phyloP scores from a whole-genome alignment of 2,329 filamentous ascomycete species.

The Xylariaceae sp. region DNA sequence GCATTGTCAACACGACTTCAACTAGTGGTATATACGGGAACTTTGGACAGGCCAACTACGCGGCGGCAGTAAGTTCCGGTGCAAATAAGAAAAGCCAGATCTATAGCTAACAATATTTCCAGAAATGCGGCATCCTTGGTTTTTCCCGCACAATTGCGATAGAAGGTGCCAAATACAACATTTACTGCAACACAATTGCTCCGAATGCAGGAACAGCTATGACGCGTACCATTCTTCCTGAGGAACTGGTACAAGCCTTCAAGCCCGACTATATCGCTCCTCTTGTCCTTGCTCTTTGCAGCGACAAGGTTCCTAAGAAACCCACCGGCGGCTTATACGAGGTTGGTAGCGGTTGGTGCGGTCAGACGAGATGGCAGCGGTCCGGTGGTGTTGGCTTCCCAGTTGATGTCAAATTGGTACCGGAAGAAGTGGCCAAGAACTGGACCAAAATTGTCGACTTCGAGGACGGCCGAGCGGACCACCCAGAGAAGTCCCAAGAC shows the following conservation, averaged over 20 bases:
- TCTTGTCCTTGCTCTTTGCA: constrained; percentile 80
- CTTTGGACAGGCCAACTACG: constrained; percentile 98
- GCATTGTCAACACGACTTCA: constrained; percentile 94
- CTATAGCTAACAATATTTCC: constrained; percentile 24
- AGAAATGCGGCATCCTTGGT: constrained; percentile 92
- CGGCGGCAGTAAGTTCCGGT: constrained; percentile 70
- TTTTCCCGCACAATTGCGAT: constrained; percentile 91
- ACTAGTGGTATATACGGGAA: constrained; percentile 98
- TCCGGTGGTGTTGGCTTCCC: constrained; percentile 90
- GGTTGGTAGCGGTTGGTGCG: constrained; percentile 92
- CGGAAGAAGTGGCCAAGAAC: constrained; percentile 77
- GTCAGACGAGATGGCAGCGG: constrained; percentile 92
- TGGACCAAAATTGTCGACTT: constrained; percentile 85
- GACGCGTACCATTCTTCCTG: constrained; percentile 91
- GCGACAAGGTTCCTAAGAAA: constrained; percentile 82
- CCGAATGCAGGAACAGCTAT: constrained; percentile 96
- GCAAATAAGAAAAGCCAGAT: constrained; percentile 4
- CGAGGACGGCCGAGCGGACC: constrained; percentile 81
- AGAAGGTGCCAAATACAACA: constrained; percentile 96
- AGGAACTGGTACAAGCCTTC: constrained; percentile 97
- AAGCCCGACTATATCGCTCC: constrained; percentile 99
- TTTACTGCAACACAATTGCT: constrained; percentile 96
- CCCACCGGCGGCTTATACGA: constrained; percentile 89
- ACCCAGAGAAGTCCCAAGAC: constrained; percentile 79
- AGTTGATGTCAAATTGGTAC: constrained; percentile 77